Conservation (phyloP, 352 stramenopile genomes). For the Globisporangium megalacanthum region DNA sequence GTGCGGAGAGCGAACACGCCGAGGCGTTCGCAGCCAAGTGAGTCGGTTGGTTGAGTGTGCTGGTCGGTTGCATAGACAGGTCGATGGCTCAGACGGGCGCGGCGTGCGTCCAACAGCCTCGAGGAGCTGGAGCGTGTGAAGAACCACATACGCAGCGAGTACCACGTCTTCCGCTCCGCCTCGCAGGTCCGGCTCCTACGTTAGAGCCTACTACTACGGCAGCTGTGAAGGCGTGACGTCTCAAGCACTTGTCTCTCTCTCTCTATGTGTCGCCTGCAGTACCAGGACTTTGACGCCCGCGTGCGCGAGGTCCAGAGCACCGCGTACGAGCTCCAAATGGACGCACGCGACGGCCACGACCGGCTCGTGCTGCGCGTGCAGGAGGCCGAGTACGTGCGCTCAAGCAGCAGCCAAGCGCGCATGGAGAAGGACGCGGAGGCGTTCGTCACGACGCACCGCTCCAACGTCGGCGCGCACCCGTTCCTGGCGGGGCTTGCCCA, state of each 20-base stretch:
- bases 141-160: constrained; percentile 55
- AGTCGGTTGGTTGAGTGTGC: not conserved
- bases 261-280: constrained; percentile 19
- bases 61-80: not conserved
- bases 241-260: not conserved
- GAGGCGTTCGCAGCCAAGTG: constrained; percentile 34
- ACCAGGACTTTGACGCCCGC: constrained; percentile 40
- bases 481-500: constrained; percentile 56
- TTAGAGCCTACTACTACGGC: not conserved
- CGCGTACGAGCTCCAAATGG: constrained; percentile 37
- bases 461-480: constrained; percentile 61
- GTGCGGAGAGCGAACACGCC: constrained; percentile 28
- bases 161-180: constrained; percentile 42
- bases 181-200: constrained; percentile 23
- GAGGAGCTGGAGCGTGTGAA: constrained; percentile 54
- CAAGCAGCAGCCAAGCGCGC: constrained; percentile 23
- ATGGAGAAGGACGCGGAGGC: constrained; percentile 30
- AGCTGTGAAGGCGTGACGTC: not conserved
- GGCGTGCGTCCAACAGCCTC: constrained; percentile 24
- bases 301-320: constrained; percentile 39
- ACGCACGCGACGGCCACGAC: constrained; percentile 18
- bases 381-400: constrained; percentile 36
- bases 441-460: constrained; percentile 41
- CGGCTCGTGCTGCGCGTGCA: constrained; percentile 33
- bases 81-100: not conserved